Percentiles rank a stretch among this genome's conserved stretches.
Conservation (phyloP, 2,329 filamentous ascomycete species). For the Fusarium tjaetaba region DNA sequence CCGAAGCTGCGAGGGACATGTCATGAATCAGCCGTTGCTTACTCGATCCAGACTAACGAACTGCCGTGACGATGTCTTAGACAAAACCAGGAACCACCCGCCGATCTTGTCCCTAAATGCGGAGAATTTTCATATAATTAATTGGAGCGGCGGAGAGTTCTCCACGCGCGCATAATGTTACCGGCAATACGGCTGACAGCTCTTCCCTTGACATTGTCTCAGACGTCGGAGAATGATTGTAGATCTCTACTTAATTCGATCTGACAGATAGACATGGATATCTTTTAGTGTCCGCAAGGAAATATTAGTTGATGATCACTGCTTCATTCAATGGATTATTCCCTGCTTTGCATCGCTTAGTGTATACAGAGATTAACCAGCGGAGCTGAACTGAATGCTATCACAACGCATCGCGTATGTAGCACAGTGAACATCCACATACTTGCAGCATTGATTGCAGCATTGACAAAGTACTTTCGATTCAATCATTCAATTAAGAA, state of each 20-base stretch:
- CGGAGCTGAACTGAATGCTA: background rate
- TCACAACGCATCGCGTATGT: too few species aligned
- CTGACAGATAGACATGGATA: background rate
- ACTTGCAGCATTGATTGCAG: fast-evolving
- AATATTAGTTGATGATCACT: background rate
- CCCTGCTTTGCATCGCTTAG: background rate
- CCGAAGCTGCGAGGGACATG: background rate
- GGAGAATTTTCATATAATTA: background rate
- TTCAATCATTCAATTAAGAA: too few species aligned
- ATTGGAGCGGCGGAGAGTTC: background rate
- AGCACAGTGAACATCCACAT: fast-evolving
- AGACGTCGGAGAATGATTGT: background rate
- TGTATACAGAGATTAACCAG: background rate
- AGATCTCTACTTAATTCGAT: background rate
- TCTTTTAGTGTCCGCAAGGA: background rate
- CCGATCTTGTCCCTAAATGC: background rate
- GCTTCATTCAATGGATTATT: background rate
- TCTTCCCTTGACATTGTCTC: background rate
- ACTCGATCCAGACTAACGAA: background rate
- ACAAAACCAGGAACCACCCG: background rate
- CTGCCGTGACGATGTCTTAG: background rate
- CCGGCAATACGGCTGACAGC: background rate
- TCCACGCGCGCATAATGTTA: background rate
- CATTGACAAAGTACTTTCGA: fast-evolving
- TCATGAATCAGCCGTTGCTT: background rate